Conservation (phyloP, 2,329 filamentous ascomycete species). For the Diaporthe batatas region DNA sequence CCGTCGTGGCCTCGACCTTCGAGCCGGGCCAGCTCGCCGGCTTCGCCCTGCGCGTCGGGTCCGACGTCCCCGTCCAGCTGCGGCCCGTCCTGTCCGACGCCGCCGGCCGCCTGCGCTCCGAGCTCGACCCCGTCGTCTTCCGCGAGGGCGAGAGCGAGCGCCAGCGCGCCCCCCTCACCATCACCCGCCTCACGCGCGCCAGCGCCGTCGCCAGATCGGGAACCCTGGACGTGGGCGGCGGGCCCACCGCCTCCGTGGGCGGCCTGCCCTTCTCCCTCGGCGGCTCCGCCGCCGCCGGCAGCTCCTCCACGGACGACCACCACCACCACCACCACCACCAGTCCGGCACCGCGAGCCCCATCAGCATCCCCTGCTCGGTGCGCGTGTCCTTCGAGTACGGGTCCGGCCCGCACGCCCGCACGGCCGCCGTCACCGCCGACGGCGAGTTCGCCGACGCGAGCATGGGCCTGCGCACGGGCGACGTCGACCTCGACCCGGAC, state of each 20-base stretch:
- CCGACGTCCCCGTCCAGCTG: slow-evolving; percentile 68
- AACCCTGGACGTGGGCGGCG: slow-evolving; percentile 8
- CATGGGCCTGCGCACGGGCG: slow-evolving; percentile 75
- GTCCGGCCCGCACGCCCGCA: slow-evolving; percentile 75
- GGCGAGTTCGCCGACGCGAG: slow-evolving; percentile 80
- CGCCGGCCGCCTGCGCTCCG: slow-evolving; percentile 78
- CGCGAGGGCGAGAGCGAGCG: slow-evolving; percentile 58
- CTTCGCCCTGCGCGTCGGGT: slow-evolving; percentile 82
- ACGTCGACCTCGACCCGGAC: slow-evolving; percentile 81
- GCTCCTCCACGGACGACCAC: slow-evolving; percentile 49
- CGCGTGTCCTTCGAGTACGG: slow-evolving; percentile 81
- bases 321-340: slow-evolving; percentile 46
- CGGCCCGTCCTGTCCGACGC: slow-evolving; percentile 76
- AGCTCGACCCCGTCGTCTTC: slow-evolving; percentile 56
- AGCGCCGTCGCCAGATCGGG: slow-evolving; percentile 62
- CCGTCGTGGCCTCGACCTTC: slow-evolving; percentile 91
- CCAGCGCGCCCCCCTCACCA: slow-evolving; percentile 56
- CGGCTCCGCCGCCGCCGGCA: slow-evolving; percentile 19
- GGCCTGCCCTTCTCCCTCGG: not conserved
- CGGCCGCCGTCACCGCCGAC: slow-evolving; percentile 76
- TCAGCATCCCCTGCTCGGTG: slow-evolving; percentile 58
- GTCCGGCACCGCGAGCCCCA: slow-evolving; percentile 45
- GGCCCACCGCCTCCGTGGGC: not conserved
- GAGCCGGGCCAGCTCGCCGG: slow-evolving; percentile 81
- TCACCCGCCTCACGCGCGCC: slow-evolving; percentile 70